These are phyloP conservation scores for Dactylonectria estremocensis DNA, from an alignment of 2,329 filamentous ascomycete genomes.

Conservation along the genomic window DNA sequence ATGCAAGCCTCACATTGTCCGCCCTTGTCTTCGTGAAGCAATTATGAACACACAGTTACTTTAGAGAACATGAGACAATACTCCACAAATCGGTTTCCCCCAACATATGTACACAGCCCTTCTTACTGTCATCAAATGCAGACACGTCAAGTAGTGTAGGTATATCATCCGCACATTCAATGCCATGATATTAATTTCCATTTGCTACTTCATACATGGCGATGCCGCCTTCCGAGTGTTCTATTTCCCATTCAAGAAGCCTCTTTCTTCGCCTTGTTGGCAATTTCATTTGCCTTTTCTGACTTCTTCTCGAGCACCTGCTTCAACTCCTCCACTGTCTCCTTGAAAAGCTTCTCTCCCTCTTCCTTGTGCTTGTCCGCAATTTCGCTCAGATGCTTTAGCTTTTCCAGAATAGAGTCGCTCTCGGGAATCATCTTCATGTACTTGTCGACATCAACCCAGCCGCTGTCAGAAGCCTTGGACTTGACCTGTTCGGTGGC, in stretches of 20 bases:
- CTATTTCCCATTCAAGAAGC: not conserved
- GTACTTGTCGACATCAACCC: slow-evolving; percentile 72
- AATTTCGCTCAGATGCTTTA: slow-evolving; percentile 75
- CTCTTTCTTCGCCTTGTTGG: slow-evolving; percentile 68
- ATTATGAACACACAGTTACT: no score
- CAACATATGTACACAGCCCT: no score
- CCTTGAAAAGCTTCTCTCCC: slow-evolving; percentile 78
- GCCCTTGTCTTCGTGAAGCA: no score
- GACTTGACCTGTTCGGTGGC: slow-evolving; percentile 61
- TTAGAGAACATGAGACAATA: no score
- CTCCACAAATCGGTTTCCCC: no score
- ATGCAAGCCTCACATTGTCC: no score
- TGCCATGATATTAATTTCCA: no score
- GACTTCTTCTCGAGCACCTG: slow-evolving; percentile 75
- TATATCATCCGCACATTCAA: no score
- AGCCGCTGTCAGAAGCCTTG: slow-evolving; percentile 56
- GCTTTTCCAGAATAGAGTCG: slow-evolving; percentile 75
- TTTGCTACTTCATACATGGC: not conserved
- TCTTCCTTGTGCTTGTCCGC: slow-evolving; percentile 79
- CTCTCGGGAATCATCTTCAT: slow-evolving; percentile 77
- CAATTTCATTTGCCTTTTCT: slow-evolving; percentile 71
- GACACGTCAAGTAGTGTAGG: no score
- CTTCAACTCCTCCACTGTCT: slow-evolving; percentile 77
- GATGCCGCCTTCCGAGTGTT: no score
- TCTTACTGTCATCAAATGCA: no score